Base-by-base conservation (phyloP, 345 rosid genomes). In the Acer negundo region DNA sequence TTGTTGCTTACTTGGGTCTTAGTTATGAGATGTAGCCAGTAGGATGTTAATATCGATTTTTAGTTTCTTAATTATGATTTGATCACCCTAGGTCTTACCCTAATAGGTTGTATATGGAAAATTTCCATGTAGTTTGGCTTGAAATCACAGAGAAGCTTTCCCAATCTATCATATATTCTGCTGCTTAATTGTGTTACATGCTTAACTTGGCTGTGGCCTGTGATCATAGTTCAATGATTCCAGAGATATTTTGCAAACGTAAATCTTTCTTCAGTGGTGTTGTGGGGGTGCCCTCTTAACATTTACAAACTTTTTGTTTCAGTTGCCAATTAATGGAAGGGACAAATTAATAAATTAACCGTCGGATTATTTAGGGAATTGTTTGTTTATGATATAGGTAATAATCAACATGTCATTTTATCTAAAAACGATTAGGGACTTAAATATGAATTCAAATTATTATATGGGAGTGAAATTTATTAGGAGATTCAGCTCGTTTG, bases 11-110 rank as follows among this genome's bases (percentile, higher is more conserved):
- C 81, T 26, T 84, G 70, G 77, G 73, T 67, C 38, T 79, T 78
- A 77, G 77, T 72, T 71, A 72, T 42, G 79, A 75, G 62, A 80
- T 82, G 77, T 83, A 82, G 89, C 53, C n/a, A 26, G 61, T 82
- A 87, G 86, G 86, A 80, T 88, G 87, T 85, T 85, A 80, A 78
- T 81, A 85, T 77, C 80, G 72, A 75, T 84, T 80, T 76, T 77
- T 73, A 79, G 69, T 70, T 76, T 26, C 28, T 35, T 64, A 9
- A 51, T 70, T 70, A 78, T 82, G 79, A 83, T 77, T 72, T 79
- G 77, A 77, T 78, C 69, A 61, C 73, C 78, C 46, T 82, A 69
- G 86, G 80, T 75, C 79, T 70, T 84, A 68, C 75, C 74, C 15
- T 61, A 40, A 42, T 70, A 79, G 84, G 82, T 77, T 83, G 89